These are phyloP conservation scores for Candida ovalis DNA, from an alignment of 805 yeast species.

Conservation along the genomic window DNA sequence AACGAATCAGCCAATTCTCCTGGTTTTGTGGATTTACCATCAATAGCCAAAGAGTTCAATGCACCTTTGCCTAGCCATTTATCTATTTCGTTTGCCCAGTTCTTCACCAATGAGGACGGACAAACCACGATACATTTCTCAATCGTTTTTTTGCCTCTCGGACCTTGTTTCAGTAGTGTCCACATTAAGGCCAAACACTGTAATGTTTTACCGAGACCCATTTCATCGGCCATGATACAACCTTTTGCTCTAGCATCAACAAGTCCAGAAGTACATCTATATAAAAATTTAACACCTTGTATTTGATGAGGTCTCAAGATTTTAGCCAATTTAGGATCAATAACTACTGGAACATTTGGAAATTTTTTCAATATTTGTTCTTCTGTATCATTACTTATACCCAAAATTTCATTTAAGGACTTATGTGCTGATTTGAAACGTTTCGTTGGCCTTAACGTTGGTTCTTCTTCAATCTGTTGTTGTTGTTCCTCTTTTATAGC, in stretches of 20 bases:
- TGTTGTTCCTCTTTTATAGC: constrained; percentile 20
- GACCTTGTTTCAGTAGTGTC: constrained; percentile 87
- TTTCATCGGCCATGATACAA: constrained; percentile 97
- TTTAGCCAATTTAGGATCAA: constrained; percentile 83
- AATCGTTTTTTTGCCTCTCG: constrained; percentile 77
- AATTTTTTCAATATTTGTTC: constrained; percentile 45
- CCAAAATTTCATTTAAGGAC: constrained; percentile 75
- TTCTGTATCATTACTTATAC: constrained; percentile 53
- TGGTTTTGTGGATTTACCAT: constrained; percentile 79
- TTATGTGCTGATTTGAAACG: constrained; percentile 48
- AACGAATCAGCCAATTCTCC: constrained; percentile 65
- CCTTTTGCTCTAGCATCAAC: constrained; percentile 83
- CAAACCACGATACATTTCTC: constrained; percentile 91
- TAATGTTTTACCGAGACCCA: constrained; percentile 90
- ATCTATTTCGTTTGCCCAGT: constrained; percentile 95
- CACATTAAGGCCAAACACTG: constrained; percentile 90
- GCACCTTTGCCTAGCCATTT: constrained; percentile 97
- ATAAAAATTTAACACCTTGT: constrained; percentile 89
- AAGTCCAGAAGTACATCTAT: constrained; percentile 86
- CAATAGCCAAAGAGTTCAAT: constrained; percentile 82
- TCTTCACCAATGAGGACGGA: constrained; percentile 88
- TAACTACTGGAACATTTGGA: constrained; percentile 92
- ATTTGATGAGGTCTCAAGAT: constrained; percentile 93
- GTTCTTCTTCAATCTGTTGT: constrained; percentile 24
- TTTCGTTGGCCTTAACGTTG: constrained; percentile 25